A percentile compares a stretch with the other conserved stretches of the same genome.
These are phyloP conservation scores for Ceratocystis huliohia DNA, from an alignment of 2,329 filamentous ascomycete species.

Conservation along the genomic window DNA sequence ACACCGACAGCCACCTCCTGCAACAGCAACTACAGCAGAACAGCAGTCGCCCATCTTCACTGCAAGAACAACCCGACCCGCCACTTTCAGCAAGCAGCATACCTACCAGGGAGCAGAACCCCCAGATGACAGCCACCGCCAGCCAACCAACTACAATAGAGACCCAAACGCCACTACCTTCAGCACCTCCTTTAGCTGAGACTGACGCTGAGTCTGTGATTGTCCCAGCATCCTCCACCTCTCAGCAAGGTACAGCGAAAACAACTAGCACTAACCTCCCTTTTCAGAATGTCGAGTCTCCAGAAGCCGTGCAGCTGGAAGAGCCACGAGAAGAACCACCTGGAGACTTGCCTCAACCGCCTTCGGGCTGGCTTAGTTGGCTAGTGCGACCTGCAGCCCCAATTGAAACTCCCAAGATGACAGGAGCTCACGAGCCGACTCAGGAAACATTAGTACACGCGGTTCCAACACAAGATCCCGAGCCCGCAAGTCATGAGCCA, in stretches of 20 bases:
- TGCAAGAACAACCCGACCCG: neutral
- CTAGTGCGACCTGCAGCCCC: constrained; percentile 29
- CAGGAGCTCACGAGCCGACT: neutral
- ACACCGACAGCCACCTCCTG: neutral
- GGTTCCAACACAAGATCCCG: neutral
- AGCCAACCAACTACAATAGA: neutral
- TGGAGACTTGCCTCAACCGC: neutral
- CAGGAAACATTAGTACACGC: neutral
- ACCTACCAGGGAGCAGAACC: neutral
- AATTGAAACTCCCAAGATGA: constrained; percentile 2
- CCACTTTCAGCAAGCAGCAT: neutral
- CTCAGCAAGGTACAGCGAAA: too few species aligned
- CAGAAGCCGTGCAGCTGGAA: neutral
- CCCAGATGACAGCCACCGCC: neutral
- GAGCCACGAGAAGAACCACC: neutral
- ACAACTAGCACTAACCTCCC: too few species aligned
- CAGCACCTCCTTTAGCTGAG: neutral
- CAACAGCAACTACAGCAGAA: neutral
- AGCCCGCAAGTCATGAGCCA: neutral
- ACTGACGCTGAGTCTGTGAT: too few species aligned
- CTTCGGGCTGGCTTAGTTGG: constrained; percentile 44
- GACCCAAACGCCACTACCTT: neutral
- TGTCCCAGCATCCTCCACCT: too few species aligned
- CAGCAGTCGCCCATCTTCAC: neutral
- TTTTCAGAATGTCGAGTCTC: neutral